Percentiles rank a stretch among this genome's conserved stretches.
phyloP scores from a whole-genome alignment of 306 rosid species.

The Vigna angularis region DNA sequence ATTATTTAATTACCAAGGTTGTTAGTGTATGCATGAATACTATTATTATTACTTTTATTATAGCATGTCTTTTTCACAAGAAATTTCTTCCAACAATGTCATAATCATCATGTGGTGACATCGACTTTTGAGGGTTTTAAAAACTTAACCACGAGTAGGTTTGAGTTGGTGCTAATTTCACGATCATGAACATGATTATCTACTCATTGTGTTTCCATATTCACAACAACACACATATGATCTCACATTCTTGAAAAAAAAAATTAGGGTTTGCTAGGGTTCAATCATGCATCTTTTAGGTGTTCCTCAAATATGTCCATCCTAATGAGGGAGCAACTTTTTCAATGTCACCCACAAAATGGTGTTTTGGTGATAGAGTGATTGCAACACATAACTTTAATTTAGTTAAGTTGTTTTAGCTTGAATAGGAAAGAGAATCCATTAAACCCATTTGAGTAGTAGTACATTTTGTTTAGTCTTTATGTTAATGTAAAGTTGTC shows the following conservation, averaged over 20 bases:
- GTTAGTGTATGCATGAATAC: constrained; percentile 23
- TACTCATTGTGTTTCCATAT: constrained; percentile 43
- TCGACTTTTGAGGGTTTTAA: constrained; percentile 48
- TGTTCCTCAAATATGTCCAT: constrained; percentile 41
- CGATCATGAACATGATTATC: constrained; percentile 45
- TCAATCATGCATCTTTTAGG: constrained; percentile 30
- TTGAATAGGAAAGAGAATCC: constrained; percentile 37
- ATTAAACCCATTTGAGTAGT: not conserved
- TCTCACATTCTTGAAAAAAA: constrained; percentile 20
- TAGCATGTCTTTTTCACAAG: constrained; percentile 37
- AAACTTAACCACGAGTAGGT: constrained; percentile 42
- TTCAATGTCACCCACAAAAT: constrained; percentile 46
- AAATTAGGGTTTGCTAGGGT: not conserved
- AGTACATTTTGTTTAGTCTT: constrained; percentile 9
- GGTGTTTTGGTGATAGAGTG: constrained; percentile 31
- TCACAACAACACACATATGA: constrained; percentile 39
- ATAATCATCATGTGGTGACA: constrained; percentile 48
- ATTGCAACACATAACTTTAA: constrained; percentile 22
- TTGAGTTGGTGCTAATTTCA: constrained; percentile 42
- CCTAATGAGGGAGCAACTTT: constrained; percentile 42
- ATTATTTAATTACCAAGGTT: not conserved
- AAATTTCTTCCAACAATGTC: constrained; percentile 38
- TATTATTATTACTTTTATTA: not conserved
- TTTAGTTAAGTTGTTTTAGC: constrained; percentile 29
- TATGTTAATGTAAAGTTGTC: not conserved